These are phyloP conservation scores for Phyllosticta paracitricarpa DNA, from an alignment of 2,329 filamentous ascomycete genomes.

Conservation along the genomic window DNA sequence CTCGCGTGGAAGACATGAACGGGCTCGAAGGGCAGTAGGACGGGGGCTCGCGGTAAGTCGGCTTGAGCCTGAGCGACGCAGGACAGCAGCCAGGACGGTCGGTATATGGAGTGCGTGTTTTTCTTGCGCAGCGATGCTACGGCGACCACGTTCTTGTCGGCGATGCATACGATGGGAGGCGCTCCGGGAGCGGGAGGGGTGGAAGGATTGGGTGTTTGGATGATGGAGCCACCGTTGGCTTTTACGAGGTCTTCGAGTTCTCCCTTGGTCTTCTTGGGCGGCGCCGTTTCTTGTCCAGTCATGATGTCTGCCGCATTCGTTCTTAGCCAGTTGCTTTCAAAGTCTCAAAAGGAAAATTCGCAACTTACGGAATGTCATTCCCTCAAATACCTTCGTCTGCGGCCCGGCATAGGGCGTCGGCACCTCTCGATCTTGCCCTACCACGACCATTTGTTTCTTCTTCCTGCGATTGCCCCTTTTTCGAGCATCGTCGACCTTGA, in stretches of 20 bases:
- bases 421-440: conserved; percentile 51
- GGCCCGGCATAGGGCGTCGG: conserved; percentile 46
- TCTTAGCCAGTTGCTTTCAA: neutral
- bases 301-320: conserved; percentile 45
- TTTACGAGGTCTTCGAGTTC: conserved; percentile 77
- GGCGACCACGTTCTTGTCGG: conserved; percentile 69
- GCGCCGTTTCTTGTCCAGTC: conserved; percentile 61
- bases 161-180: conserved; percentile 59
- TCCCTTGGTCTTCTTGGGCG: conserved; percentile 60
- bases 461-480: conserved; percentile 53
- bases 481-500: conserved; percentile 59
- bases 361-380: conserved; percentile 59
- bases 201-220: conserved; percentile 54
- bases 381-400: conserved; percentile 58
- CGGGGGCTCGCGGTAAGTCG: conserved; percentile 43
- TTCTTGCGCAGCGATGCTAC: conserved; percentile 73
- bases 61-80: conserved; percentile 55
- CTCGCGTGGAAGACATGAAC: conserved; percentile 64
- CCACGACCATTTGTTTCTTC: conserved; percentile 63
- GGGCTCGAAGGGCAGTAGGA: conserved; percentile 56
- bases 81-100: conserved; percentile 74
- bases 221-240: conserved; percentile 68
- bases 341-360: neutral
- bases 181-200: conserved; percentile 29
- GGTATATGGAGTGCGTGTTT: conserved; percentile 61